These are phyloP conservation scores for Leccinum fallax DNA, from an alignment of 1,284 basidiomycete species.

Conservation along the genomic window DNA sequence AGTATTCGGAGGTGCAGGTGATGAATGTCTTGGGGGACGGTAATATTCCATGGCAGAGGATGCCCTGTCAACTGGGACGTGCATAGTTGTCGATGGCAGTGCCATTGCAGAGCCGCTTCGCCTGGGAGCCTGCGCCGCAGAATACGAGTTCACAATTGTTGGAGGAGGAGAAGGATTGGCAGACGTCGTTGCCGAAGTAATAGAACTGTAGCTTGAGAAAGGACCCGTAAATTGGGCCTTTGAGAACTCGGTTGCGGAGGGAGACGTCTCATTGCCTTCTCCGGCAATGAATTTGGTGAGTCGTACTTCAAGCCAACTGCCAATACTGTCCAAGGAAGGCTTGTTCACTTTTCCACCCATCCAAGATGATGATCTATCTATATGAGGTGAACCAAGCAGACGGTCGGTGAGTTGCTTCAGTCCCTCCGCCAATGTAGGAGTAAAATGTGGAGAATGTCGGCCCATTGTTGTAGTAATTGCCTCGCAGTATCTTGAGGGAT, in stretches of 20 bases:
- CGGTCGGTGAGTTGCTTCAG: conserved; percentile 84
- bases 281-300: conserved; percentile 97
- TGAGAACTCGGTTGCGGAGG: conserved; percentile 40
- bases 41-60: conserved; percentile 77
- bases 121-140: conserved; percentile 45
- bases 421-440: conserved; percentile 68
- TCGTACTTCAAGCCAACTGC: conserved; percentile 92
- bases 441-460: conserved; percentile 72
- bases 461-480: conserved; percentile 76
- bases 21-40: conserved; percentile 48
- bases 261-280: conserved; percentile 60
- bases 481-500: conserved; percentile 82
- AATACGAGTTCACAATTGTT: conserved; percentile 50
- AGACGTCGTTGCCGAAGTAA: conserved; percentile 79
- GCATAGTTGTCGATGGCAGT: conserved; percentile 44
- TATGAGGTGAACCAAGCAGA: conserved; percentile 73
- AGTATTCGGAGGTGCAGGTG: conserved; percentile 44
- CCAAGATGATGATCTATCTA: conserved; percentile 79
- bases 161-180: conserved; percentile 74
- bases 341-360: conserved; percentile 80
- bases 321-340: conserved; percentile 90
- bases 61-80: conserved; percentile 63
- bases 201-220: conserved; percentile 93
- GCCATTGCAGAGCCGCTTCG: conserved; percentile 71
- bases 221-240: conserved; percentile 68